phyloP scores from a whole-genome alignment of 2,329 filamentous ascomycete genomes.

The Triangularia setosa region DNA sequence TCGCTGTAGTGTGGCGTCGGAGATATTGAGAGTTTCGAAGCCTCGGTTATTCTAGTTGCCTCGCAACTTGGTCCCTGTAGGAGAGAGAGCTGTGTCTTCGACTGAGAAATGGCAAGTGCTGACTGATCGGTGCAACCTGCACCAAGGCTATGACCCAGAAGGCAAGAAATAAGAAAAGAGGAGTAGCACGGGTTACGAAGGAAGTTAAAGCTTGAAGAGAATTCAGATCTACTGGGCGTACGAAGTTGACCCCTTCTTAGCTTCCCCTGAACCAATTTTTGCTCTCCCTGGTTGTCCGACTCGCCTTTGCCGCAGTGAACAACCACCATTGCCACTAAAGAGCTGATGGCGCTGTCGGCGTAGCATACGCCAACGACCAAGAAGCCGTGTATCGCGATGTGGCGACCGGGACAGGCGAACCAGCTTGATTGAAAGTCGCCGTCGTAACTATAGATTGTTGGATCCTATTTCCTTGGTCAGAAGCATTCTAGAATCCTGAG shows the following conservation, averaged over 20 bases:
- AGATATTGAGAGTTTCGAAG: not conserved
- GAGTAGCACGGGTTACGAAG: not conserved
- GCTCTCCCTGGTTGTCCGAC: not conserved
- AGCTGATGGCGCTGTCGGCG: not conserved
- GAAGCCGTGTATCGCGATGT: slow-evolving; percentile 24
- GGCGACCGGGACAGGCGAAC: slow-evolving; percentile 15
- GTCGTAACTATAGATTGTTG: slow-evolving; percentile 26
- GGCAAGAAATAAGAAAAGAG: not conserved
- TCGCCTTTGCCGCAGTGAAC: not conserved
- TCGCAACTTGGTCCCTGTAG: not conserved
- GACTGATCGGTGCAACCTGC: not conserved
- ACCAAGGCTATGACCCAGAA: not conserved
- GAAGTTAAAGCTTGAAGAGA: not conserved
- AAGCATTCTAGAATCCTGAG: not conserved
- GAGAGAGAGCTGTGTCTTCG: not conserved
- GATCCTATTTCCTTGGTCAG: slow-evolving; percentile 19
- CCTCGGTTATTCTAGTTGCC: not conserved
- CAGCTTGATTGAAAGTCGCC: slow-evolving; percentile 19
- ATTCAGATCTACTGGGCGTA: not conserved
- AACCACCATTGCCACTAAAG: not conserved
- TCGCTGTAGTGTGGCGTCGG: not conserved
- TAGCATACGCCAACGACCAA: slow-evolving; percentile 21
- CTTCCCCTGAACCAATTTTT: not conserved
- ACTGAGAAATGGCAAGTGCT: not conserved
- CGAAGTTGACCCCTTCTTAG: not conserved